Conservation (phyloP, 1,284 basidiomycete species). For the Cryptococcus sp. region DNA sequence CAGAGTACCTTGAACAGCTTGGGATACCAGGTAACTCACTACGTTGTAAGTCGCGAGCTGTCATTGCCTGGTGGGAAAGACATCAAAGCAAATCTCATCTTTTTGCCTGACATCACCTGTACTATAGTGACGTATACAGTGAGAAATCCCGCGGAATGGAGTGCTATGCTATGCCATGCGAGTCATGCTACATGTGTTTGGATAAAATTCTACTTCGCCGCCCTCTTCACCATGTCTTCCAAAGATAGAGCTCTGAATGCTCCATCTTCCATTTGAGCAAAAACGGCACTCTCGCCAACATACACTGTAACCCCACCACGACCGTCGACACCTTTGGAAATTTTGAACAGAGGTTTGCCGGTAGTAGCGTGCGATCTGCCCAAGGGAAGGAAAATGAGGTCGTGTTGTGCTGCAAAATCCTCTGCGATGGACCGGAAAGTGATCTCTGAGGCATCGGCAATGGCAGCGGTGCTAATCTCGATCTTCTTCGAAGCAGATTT, state of each 20-base stretch:
- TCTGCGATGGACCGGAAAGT: slow-evolving; percentile 90
- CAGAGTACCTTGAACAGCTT: no score
- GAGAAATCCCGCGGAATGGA: no score
- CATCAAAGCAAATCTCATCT: no score
- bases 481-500: slow-evolving; percentile 20
- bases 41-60: no score
- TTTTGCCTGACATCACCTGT: no score
- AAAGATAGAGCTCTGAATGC: slow-evolving; percentile 45
- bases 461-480: slow-evolving; percentile 1
- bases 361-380: slow-evolving; percentile 77
- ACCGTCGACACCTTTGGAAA: slow-evolving; percentile 74
- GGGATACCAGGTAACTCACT: no score
- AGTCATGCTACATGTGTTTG: no score
- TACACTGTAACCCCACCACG: slow-evolving; percentile 79
- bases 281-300: slow-evolving; percentile 49
- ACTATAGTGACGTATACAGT: no score
- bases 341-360: slow-evolving; percentile 80
- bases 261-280: slow-evolving; percentile 45
- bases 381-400: slow-evolving; percentile 83
- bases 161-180: no score
- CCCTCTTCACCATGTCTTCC: slow-evolving; percentile 51
- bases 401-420: slow-evolving; percentile 76
- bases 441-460: slow-evolving; percentile 58
- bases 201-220: slow-evolving; percentile 3
- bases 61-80: no score